Base-by-base conservation (phyloP, 2,329 filamentous ascomycete species). In the Calonectria pteridis region DNA sequence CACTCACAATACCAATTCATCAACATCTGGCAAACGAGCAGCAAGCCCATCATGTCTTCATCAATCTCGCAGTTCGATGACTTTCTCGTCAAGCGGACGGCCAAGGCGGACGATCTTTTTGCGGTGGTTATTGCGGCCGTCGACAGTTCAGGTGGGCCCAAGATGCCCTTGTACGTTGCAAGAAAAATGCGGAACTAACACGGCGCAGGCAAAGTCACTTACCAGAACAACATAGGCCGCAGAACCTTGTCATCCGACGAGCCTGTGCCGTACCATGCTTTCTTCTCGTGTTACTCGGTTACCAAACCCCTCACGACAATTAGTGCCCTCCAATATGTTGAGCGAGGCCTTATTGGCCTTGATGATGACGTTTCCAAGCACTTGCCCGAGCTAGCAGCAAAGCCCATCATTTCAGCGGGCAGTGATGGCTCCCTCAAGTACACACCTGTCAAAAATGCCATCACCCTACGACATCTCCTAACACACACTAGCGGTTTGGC, bases 271-370 rank as follows among this genome's bases (percentile, higher is more conserved):
- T 64, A 64, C 26, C 35, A 67, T 43, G 49, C 49, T 4, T 67
- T 67, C 18, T 71, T 71, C 37, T 66, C 49, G 5, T 64, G 23
- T 33, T 71, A 53, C 20, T 66, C 59, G 6, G 68, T 71, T 35
- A 53, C 31, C 9, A 71, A 55, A 28, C 62, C 50, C 20, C 33
- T 71, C 7, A 66, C 59, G 6, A 55, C 59, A n/a, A 66, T 71
- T n/a, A 23, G 68, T 33, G 59, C 59, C 26, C 16, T 71, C 6
- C 68, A 71, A 28, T 71, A 49, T 26, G 59, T 71, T 10, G 68
- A 58, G 28, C 31, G 35, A 28, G 68, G 68, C 16, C 46, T 66
- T 6, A 58, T 71, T 31, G 28, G 49, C 9, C 59, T 71, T 4
- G 68, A 71, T 35, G 68, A 71, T 26, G 46, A 64, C 18, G 16